Conservation (phyloP, 345 rosid genomes). For the Euphorbia peplus region DNA sequence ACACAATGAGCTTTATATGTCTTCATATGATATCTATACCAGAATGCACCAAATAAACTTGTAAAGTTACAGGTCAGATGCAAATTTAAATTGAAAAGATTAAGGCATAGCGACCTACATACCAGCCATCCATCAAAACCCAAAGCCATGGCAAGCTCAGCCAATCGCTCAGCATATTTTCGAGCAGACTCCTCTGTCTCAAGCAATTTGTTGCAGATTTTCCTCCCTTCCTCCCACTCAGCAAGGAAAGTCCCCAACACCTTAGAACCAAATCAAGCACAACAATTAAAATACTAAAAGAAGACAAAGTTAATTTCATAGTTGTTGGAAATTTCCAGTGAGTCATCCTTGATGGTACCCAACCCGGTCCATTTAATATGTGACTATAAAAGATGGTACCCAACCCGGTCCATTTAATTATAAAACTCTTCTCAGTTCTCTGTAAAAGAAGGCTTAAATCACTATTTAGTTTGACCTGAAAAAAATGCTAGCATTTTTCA, state of each 20-base stretch:
- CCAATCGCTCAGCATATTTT: constrained; percentile 64
- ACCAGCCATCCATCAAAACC: constrained; percentile 98
- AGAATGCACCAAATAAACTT: neutral
- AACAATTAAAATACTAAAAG: neutral
- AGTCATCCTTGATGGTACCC: no score
- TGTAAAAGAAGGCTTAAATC: no score
- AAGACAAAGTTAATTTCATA: neutral
- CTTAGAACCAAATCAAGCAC: constrained; percentile 38
- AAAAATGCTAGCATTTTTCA: no score
- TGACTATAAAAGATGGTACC: no score
- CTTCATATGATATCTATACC: neutral
- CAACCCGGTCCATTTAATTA: no score
- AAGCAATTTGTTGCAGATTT: constrained; percentile 52
- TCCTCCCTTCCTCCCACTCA: constrained; percentile 78
- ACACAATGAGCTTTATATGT: neutral
- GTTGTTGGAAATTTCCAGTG: neutral
- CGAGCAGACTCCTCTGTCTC: constrained; percentile 66
- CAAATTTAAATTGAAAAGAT: neutral
- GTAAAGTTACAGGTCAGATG: neutral
- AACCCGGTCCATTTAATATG: no score
- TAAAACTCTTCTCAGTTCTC: no score
- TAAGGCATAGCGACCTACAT: neutral
- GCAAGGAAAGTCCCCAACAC: constrained; percentile 84
- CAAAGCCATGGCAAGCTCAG: constrained; percentile 59
- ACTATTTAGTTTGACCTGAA: no score